Conservation (phyloP, 2,329 filamentous ascomycete genomes). For the Balansia obtecta region DNA sequence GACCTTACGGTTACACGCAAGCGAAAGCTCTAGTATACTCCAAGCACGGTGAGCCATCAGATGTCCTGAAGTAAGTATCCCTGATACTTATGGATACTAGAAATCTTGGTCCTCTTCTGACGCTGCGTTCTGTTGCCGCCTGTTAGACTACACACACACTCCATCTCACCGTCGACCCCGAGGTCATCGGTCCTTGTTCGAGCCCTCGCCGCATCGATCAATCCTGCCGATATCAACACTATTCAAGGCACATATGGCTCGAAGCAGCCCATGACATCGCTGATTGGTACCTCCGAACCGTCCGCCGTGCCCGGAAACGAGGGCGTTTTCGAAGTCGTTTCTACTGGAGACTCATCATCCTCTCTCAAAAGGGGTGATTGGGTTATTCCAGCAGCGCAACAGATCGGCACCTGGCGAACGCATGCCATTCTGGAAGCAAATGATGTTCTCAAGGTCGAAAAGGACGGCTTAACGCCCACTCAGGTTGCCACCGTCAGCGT, state of each 20-base stretch:
- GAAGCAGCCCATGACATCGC: conserved; percentile 63
- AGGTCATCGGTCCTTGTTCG: conserved; percentile 58
- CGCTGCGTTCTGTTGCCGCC: not conserved
- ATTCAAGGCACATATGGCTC: conserved; percentile 93
- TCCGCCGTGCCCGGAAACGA: conserved; percentile 80
- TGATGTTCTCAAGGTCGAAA: conserved; percentile 57
- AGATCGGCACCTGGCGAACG: conserved; percentile 90
- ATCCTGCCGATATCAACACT: conserved; percentile 95
- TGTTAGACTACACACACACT: conserved; percentile 55
- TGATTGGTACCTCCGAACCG: conserved; percentile 64
- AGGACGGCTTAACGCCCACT: conserved; percentile 54
- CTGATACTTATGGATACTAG: no score
- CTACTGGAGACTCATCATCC: conserved; percentile 44
- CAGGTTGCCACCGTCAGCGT: conserved; percentile 84
- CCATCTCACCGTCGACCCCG: conserved; percentile 63
- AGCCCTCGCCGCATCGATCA: conserved; percentile 83
- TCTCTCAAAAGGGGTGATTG: conserved; percentile 67
- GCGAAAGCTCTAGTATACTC: conserved; percentile 71
- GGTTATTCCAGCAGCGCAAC: conserved; percentile 76
- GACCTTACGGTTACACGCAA: conserved; percentile 70
- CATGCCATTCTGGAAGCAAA: conserved; percentile 56
- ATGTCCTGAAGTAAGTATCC: conserved; percentile 46
- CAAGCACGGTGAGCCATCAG: conserved; percentile 60
- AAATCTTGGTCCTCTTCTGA: not conserved
- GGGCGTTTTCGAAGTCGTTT: conserved; percentile 81